phyloP scores from a whole-genome alignment of 2,329 filamentous ascomycete species.

The Teratosphaeria nubilosa region DNA sequence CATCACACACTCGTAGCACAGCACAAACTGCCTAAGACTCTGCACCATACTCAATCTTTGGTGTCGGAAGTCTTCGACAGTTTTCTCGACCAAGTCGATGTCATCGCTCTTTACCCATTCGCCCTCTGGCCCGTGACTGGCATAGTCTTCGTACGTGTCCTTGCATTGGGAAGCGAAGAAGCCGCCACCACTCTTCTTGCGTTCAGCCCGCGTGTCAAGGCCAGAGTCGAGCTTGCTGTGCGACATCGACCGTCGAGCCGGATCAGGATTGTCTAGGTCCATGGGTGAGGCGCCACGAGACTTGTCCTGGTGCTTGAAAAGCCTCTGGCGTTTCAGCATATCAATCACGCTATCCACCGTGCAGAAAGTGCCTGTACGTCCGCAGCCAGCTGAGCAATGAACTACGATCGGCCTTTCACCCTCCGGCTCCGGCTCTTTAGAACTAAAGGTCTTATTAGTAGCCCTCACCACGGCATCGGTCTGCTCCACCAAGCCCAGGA shows the following conservation, averaged over 20 bases:
- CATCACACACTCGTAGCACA: conserved; percentile 90
- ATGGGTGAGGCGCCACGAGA: conserved; percentile 28
- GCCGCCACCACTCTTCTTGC: conserved; percentile 4
- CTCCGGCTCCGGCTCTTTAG: conserved; percentile 46
- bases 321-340: conserved; percentile 80
- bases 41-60: conserved; percentile 96
- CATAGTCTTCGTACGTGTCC: conserved; percentile 2
- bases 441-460: conserved; percentile 29
- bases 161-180: conserved; percentile 19
- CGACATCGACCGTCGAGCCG: background rate
- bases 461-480: conserved; percentile 60
- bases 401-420: conserved; percentile 66
- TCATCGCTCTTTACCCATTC: conserved; percentile 61
- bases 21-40: conserved; percentile 80
- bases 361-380: conserved; percentile 90
- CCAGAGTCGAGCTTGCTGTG: background rate
- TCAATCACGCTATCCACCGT: conserved; percentile 93
- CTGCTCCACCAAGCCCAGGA: conserved; percentile 82
- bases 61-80: conserved; percentile 79
- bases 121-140: conserved; percentile 28
- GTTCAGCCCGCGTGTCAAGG: background rate
- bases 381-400: conserved; percentile 92
- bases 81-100: conserved; percentile 71
- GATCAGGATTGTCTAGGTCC: conserved; percentile 27
- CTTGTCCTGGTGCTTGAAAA: conserved; percentile 9